Percentiles rank a stretch among this genome's conserved stretches.
Evolutionary conservation across 768 basidiomycete species (phyloP).

Genomic region (Kondoa subrosea): DNA sequence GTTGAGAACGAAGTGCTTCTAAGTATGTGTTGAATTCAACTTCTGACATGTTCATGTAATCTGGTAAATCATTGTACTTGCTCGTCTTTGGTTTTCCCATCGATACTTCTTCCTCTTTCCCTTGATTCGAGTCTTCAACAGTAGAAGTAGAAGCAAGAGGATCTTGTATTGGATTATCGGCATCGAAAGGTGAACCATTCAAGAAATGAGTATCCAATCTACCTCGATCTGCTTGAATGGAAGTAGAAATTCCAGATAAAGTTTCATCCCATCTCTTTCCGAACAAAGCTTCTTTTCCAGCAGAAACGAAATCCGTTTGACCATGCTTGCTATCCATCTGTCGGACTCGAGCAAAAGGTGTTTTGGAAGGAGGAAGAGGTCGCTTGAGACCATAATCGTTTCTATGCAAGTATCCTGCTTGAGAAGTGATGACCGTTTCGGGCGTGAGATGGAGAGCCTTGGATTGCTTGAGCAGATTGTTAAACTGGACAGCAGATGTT

Average conservation of each 20-base stretch:
- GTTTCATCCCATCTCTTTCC: constrained; percentile 5
- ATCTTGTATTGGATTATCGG: not conserved
- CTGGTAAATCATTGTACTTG: not conserved
- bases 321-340: not conserved
- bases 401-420: constrained; percentile 2
- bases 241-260: too few relatives aligned
- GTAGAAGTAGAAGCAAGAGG: not conserved
- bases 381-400: constrained; percentile 7
- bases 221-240: not conserved
- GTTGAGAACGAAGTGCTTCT: not conserved
- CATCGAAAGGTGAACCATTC: not conserved
- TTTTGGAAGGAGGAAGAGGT: constrained; percentile 1
- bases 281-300: not conserved
- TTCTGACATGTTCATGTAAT: not conserved
- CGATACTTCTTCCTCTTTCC: not conserved
- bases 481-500: not conserved
- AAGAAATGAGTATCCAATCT: not conserved
- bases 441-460: not conserved
- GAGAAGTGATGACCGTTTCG: not conserved
- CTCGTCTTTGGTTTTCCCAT: not conserved
- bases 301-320: constrained; percentile 5
- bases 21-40: not conserved
- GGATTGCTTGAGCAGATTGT: not conserved
- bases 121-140: not conserved
- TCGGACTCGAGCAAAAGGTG: not conserved